These are phyloP conservation scores for Tritrichomonas foetus DNA, from an alignment of 208 protist species.

Conservation along the genomic window DNA sequence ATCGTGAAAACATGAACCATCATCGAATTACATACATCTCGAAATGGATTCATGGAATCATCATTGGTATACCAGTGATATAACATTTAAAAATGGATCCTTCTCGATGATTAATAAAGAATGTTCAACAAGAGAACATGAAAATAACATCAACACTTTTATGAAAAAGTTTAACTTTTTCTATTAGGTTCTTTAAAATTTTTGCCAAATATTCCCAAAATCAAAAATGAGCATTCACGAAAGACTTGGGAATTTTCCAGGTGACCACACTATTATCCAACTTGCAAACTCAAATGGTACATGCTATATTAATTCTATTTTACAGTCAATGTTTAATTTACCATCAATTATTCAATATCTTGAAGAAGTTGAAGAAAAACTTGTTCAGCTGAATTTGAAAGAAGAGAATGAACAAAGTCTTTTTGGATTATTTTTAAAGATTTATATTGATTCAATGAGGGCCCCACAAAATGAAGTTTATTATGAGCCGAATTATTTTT, in stretches of 20 bases:
- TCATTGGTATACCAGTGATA: no score
- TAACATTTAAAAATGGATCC: no score
- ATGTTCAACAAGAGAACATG: no score
- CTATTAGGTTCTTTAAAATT: not conserved
- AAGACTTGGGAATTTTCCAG: not conserved
- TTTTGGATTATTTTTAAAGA: not conserved
- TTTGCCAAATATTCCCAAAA: not conserved
- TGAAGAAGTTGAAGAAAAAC: no score
- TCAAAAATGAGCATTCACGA: not conserved
- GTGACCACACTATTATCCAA: not conserved
- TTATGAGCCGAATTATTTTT: constrained; percentile 1
- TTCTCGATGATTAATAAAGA: no score
- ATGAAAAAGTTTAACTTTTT: no score
- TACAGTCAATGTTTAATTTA: not conserved
- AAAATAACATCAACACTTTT: no score
- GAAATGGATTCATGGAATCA: no score
- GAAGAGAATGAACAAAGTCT: not conserved
- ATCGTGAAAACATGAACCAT: no score
- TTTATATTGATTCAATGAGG: constrained; percentile 25
- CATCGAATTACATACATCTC: no score
- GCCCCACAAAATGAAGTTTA: constrained; percentile 34
- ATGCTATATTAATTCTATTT: constrained; percentile 8
- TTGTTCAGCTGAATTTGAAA: not conserved
- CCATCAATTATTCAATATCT: not conserved
- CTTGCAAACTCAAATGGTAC: not conserved